Evolutionary conservation across 495 filamentous ascomycete genomes (phyloP), one percentile per base, ranked within the genome.

Genomic region (Podospora conica): DNA sequence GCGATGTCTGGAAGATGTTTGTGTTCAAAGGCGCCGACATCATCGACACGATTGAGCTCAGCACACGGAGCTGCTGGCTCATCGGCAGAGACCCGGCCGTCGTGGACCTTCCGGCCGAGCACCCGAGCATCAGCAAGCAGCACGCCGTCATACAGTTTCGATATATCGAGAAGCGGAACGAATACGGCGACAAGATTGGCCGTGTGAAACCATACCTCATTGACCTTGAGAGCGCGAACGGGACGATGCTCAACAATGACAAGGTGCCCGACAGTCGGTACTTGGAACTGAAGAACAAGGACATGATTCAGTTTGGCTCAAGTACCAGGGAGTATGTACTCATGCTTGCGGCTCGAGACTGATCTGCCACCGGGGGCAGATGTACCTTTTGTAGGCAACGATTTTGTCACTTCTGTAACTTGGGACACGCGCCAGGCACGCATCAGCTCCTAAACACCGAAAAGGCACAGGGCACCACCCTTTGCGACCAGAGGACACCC

Each of bases 141-240:
- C 95, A 98, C 77, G 96, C 95, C 4, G 96, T 92, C 25, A 82
- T 98, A 33, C 95, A 98, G 75, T 98, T 98, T 70, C 86, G 96
- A 55, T 89, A 90, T 74, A 85, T 90, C 22, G 88, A 89, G 69
- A 93, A 89, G 77, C 84, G 83, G 65, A 91, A 95, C 72, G 93
- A 96, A 73, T 95, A 84, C 74, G 94, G 93, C 33, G 91, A 96
- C 73, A 88, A 85, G 74, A 82, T 88, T 67, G 90, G 89, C 20
- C 87, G 82, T 65, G 96, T 98, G 33, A 91, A 86, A 79, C 92
- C 91, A 10, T 98, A 98, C 78, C 71, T 98, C 3, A 90, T 98
- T 71, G 95, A 98, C 78, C 76, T 98, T 55, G 94, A 97, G 71
- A 96, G 91, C 66, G 91, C 91, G 23, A 98, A 98, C 79, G 94